Evolutionary conservation across 345 rosid genomes (phyloP).

Genomic region (Xanthoceras sorbifolium): DNA sequence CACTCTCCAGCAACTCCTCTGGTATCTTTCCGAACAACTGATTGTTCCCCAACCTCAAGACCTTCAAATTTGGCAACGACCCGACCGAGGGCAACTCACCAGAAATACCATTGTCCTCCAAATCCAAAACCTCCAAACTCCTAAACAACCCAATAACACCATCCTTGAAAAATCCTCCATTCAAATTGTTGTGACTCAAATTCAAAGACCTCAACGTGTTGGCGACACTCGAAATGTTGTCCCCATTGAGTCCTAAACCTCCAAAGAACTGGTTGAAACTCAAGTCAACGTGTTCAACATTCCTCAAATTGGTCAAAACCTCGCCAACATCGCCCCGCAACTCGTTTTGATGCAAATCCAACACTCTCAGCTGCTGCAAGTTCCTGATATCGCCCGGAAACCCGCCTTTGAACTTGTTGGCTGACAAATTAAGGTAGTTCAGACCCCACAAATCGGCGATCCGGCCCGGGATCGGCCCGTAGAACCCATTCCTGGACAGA

Average conservation of each 20-base stretch:
- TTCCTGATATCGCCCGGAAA: constrained; percentile 66
- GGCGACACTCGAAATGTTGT: constrained; percentile 67
- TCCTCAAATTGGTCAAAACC: constrained; percentile 58
- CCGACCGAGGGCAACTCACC: constrained; percentile 72
- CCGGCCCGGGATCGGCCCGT: constrained; percentile 87
- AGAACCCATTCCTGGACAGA: constrained; percentile 75
- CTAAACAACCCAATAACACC: constrained; percentile 62
- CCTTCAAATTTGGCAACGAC: constrained; percentile 50
- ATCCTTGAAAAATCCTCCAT: constrained; percentile 50
- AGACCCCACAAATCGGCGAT: constrained; percentile 72
- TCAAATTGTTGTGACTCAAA: constrained; percentile 63
- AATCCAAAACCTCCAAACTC: constrained; percentile 70
- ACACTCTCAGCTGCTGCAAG: constrained; percentile 69
- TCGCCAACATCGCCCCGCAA: constrained; percentile 60
- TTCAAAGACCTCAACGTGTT: constrained; percentile 67
- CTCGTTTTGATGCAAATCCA: constrained; percentile 68
- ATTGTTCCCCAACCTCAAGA: constrained; percentile 67
- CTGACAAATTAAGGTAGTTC: constrained; percentile 69
- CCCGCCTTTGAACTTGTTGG: constrained; percentile 67
- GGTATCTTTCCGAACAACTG: constrained; percentile 65
- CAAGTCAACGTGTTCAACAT: constrained; percentile 81
- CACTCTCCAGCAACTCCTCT: constrained; percentile 56
- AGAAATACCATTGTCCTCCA: constrained; percentile 50
- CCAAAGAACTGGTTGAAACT: constrained; percentile 71
- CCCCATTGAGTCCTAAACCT: constrained; percentile 39